Base-by-base conservation (phyloP, 1,139 yeast species). In the Blastobotrys raffinosifermentans region DNA sequence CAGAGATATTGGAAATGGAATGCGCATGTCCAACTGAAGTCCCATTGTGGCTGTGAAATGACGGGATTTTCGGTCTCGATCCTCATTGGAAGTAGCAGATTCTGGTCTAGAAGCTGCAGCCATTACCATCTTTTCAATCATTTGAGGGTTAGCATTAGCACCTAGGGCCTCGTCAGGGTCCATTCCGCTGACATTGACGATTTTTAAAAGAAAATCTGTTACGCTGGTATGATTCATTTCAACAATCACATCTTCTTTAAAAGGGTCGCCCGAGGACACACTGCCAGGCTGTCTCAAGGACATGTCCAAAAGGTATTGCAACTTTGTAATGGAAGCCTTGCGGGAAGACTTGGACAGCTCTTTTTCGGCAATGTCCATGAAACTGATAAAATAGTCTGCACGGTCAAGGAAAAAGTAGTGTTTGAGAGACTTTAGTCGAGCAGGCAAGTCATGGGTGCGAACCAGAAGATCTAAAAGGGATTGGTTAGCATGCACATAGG, bases 1-100 rank as follows among this genome's bases (percentile, higher is more conserved):
- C 26, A 89, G 66, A 47, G 87, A 86, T 33, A 87, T 61, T 0
- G 99, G 99, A 54, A 86, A 93, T 4, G 96, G 96, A 15, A 89
- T 66, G 19, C 71, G 66, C 23, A 85, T 58, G 37, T 84, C 83
- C 29, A 87, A 65, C 47, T 79, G 82, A 10, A 87, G 57, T 30
- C 75, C 75, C 50, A 80, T 73, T 5, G 75, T 64, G 10, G 77
- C 72, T 26, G 61, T 61, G 46, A 40, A 44, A 18, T 27, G 34
- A 21, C 37, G 35, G 14, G 43, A 34, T 23, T 39, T 22, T 32
- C 40, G 26, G 17, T 43, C 45, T 30, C 39, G 29, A 32, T 43
- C 33, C 5, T 29, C n/a, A 2, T 30, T 16, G 3, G 39, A 19
- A 8, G 37, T 39, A 8, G 45, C 34, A 9, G 41, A 13, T 4